Evolutionary conservation across 108 stramenopile genomes (phyloP), one percentile per base, ranked within the genome.

Genomic region (Conticribra guillardii): DNA sequence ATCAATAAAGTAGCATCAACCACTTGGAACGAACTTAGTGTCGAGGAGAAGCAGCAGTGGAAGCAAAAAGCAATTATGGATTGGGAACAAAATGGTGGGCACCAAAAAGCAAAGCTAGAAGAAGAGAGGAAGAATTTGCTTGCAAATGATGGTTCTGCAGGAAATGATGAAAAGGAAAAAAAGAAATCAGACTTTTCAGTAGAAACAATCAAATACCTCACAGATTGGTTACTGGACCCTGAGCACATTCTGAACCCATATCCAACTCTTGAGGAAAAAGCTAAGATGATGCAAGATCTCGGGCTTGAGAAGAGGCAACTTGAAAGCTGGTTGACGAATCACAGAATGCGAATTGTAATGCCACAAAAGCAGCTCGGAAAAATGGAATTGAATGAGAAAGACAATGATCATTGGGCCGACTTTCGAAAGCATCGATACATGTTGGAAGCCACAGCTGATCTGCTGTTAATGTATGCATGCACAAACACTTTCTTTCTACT

Each of bases 391-490:
- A 51, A 34, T 3, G 55, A 79, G 33, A 34, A 14, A 9, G 70
- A 72, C 33, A 34, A 44, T 15, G 56, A 56, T 15, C 71, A 79
- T 45, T 79, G 79, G 79, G 21, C 26, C 30, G 27, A 51, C 1
- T 79, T 72, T 53, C 65, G 79, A 23, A 70, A 81, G 49, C 72
- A 87, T 26, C 79, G 90, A 56, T 87, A 81, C 74, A 87, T 88
- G 79, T 52, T 92, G 24, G 87, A 89, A 60, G 87, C 91, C 33
- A 89, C 92, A 41, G 89, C 92, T 49, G 95, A 96, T 73, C 65
- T 93, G 60, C 75, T 96, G 21, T 83, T 96, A 1, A 62, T 96
- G 64, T 96, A 93, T 62, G 89, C 88, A 28, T 73, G 64, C 28
- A 96, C 95, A 18, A 77, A 71, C 23, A 92, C 84, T 17, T 96